Evolutionary conservation across 495 filamentous ascomycete species (phyloP).

Genomic region (Staphylotrichum longicolle): DNA sequence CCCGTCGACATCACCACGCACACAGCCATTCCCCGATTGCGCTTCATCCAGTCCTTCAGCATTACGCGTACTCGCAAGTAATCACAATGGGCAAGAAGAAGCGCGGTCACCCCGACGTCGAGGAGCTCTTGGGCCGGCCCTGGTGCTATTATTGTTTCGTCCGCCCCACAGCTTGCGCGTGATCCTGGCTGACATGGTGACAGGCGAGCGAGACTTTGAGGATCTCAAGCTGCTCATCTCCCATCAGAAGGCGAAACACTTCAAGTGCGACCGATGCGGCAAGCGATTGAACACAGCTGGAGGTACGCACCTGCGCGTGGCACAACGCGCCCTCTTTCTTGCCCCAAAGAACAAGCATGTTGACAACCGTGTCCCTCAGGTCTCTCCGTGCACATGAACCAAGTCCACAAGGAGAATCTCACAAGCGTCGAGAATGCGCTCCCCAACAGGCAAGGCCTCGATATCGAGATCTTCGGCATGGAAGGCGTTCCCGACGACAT

Average conservation of each 20-base stretch:
- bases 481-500: slow-evolving; percentile 92
- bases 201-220: slow-evolving; percentile 90
- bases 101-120: slow-evolving; percentile 75
- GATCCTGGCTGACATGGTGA: slow-evolving; percentile 26
- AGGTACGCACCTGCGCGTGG: slow-evolving; percentile 50
- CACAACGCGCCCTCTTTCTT: neutral
- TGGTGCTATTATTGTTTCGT: slow-evolving; percentile 96
- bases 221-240: slow-evolving; percentile 93
- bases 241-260: slow-evolving; percentile 98
- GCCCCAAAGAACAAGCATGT: neutral
- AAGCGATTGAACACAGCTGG: slow-evolving; percentile 91
- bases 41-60: no score
- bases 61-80: neutral
- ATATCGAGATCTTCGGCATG: slow-evolving; percentile 97
- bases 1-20: no score
- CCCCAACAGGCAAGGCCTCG: slow-evolving; percentile 73
- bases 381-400: slow-evolving; percentile 93
- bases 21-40: no score
- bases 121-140: slow-evolving; percentile 81
- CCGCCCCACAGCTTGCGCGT: neutral
- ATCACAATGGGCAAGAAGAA: slow-evolving; percentile 80
- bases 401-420: slow-evolving; percentile 93
- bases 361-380: slow-evolving; percentile 52
- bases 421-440: slow-evolving; percentile 87
- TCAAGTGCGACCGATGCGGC: slow-evolving; percentile 88